Evolutionary conservation across 108 stramenopile genomes (phyloP).

Genomic region (Nitzschia sp.): DNA sequence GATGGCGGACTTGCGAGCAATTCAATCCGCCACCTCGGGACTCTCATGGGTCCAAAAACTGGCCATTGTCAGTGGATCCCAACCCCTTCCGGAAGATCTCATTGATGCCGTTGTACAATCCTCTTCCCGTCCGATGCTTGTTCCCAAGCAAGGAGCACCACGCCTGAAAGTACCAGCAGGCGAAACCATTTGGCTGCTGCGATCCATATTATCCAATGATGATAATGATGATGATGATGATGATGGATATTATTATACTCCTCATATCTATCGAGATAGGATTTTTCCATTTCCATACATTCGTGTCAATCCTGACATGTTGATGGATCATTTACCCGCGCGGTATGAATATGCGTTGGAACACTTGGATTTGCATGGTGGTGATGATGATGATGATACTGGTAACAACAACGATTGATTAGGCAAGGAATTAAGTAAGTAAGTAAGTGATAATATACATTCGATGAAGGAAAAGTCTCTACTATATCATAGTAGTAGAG

Average conservation of each 20-base stretch:
- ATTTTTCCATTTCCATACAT: background rate
- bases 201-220: background rate
- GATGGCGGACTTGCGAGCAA: constrained; percentile 10
- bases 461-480: too few species aligned
- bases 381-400: too few species aligned
- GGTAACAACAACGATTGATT: too few species aligned
- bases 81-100: constrained; percentile 11
- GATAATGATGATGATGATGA: constrained; percentile 2
- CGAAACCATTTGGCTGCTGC: constrained; percentile 24
- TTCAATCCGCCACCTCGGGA: constrained; percentile 8
- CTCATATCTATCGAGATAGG: background rate
- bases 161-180: constrained; percentile 34
- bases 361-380: background rate
- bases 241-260: background rate
- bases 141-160: constrained; percentile 38
- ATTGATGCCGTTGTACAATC: constrained; percentile 25
- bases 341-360: constrained; percentile 47
- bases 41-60: constrained; percentile 12
- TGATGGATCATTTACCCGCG: constrained; percentile 39
- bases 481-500: too few species aligned
- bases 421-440: too few species aligned
- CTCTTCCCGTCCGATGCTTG: background rate
- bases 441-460: too few species aligned
- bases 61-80: constrained; percentile 14
- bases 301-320: constrained; percentile 36